Conservation (phyloP, 352 stramenopile genomes). For the Pythium plurisporium region DNA sequence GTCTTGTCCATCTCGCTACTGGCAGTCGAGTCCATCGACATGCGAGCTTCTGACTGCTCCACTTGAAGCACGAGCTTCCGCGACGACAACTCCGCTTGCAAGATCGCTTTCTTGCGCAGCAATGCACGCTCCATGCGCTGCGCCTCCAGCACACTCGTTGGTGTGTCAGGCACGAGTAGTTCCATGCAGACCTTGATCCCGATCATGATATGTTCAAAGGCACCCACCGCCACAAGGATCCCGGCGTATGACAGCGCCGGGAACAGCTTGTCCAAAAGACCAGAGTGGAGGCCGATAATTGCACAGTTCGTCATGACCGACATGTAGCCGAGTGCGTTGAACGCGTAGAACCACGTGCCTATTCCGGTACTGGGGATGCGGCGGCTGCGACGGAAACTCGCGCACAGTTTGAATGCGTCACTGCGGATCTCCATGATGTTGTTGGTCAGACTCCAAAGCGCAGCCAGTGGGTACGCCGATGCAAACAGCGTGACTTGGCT, state of each 20-base stretch:
- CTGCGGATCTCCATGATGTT: conserved; percentile 94
- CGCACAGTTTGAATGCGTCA: conserved; percentile 93
- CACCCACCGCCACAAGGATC: conserved; percentile 43
- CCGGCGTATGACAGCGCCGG: conserved; percentile 57
- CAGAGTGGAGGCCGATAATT: conserved; percentile 90
- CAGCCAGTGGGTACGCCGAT: conserved; percentile 90
- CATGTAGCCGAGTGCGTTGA: conserved; percentile 89
- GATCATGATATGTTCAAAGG: conserved; percentile 81
- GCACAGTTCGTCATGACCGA: conserved; percentile 94
- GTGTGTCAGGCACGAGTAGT: conserved; percentile 69
- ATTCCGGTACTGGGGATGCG: conserved; percentile 75
- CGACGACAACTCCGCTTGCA: conserved; percentile 67
- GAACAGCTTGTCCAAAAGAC: conserved; percentile 68
- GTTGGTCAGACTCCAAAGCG: conserved; percentile 91
- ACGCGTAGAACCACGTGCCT: conserved; percentile 90
- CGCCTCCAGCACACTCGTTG: conserved; percentile 52
- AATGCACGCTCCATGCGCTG: conserved; percentile 58
- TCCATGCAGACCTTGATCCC: conserved; percentile 76
- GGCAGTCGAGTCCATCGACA: conserved; percentile 1
- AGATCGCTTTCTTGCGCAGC: conserved; percentile 68
- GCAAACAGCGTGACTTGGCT: conserved; percentile 94
- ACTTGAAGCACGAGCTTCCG: conserved; percentile 30
- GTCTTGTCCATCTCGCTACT: conserved; percentile 23
- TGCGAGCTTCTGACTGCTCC: conserved; percentile 7
- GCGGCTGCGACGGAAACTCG: conserved; percentile 72